phyloP scores from a whole-genome alignment of 2,329 filamentous ascomycete genomes.

The Botryotinia globosa region DNA sequence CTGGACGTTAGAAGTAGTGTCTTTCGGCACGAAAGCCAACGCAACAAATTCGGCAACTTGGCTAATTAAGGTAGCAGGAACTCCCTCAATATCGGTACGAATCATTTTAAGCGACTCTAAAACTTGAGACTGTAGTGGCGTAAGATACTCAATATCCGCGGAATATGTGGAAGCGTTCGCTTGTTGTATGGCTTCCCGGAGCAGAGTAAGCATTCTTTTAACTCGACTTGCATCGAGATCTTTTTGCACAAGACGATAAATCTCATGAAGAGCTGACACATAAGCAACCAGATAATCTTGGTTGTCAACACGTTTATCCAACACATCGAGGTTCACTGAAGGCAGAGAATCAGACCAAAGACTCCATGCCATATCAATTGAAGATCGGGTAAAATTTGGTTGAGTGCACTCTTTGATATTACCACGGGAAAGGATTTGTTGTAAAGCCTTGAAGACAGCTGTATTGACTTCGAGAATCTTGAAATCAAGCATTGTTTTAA shows the following conservation, averaged over 20 bases:
- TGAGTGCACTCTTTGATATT: slow-evolving; percentile 45
- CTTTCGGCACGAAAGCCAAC: slow-evolving; percentile 57
- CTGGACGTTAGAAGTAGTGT: slow-evolving; percentile 39
- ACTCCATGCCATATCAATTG: slow-evolving; percentile 63
- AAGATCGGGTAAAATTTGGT: slow-evolving; percentile 39
- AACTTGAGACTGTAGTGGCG: slow-evolving; percentile 67
- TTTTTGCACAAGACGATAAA: slow-evolving; percentile 71
- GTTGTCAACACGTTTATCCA: slow-evolving; percentile 57
- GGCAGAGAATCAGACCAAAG: slow-evolving; percentile 69
- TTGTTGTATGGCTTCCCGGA: slow-evolving; percentile 68
- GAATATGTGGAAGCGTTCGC: slow-evolving; percentile 67
- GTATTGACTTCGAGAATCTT: slow-evolving; percentile 68
- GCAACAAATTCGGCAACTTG: slow-evolving; percentile 69
- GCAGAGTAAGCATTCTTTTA: slow-evolving; percentile 64
- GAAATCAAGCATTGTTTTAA: slow-evolving; percentile 62
- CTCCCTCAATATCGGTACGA: slow-evolving; percentile 61
- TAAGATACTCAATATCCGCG: slow-evolving; percentile 70
- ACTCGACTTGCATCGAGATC: slow-evolving; percentile 62
- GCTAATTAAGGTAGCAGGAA: slow-evolving; percentile 65
- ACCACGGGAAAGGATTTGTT: slow-evolving; percentile 54
- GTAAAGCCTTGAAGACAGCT: slow-evolving; percentile 65
- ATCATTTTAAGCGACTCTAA: slow-evolving; percentile 66
- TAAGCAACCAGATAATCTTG: slow-evolving; percentile 86
- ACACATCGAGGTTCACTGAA: slow-evolving; percentile 42
- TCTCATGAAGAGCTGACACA: slow-evolving; percentile 68